Percentiles rank a stretch among this genome's conserved stretches.
Conservation (phyloP, 2,329 filamentous ascomycete genomes). For the Phialophora expanda region DNA sequence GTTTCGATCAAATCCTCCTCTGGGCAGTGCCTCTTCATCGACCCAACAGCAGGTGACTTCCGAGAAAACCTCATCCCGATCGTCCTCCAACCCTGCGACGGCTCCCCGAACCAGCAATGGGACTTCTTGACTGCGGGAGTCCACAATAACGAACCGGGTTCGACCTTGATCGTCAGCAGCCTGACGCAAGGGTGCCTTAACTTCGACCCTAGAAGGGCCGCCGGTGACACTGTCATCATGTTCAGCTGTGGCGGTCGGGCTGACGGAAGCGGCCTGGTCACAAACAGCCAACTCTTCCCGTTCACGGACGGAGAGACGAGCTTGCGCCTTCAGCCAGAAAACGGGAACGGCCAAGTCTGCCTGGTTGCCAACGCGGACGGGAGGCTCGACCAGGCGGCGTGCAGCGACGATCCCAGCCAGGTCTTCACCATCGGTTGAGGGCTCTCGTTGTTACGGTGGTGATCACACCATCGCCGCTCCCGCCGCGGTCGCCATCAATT, state of each 20-base stretch:
- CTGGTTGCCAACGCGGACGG: constrained; percentile 20
- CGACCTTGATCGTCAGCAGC: constrained; percentile 25
- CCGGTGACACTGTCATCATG: constrained; percentile 29
- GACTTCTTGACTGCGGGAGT: constrained; percentile 26
- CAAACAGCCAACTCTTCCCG: constrained; percentile 26
- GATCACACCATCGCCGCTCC: not conserved
- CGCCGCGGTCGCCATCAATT: too few species aligned
- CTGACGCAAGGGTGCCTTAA: constrained; percentile 30
- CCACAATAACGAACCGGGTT: constrained; percentile 27
- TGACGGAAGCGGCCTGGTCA: constrained; percentile 26
- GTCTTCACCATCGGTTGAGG: constrained; percentile 23
- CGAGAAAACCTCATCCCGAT: constrained; percentile 31
- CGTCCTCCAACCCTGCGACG: constrained; percentile 24
- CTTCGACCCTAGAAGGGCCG: constrained; percentile 26
- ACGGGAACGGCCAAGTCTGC: constrained; percentile 23
- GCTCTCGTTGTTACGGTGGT: not conserved
- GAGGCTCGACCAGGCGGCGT: constrained; percentile 26
- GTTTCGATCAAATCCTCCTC: constrained; percentile 27
- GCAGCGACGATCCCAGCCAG: constrained; percentile 23
- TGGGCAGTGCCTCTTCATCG: constrained; percentile 27
- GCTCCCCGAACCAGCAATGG: constrained; percentile 19
- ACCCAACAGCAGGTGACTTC: constrained; percentile 28
- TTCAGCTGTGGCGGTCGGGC: constrained; percentile 31
- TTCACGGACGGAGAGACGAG: constrained; percentile 23
- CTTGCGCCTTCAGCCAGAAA: constrained; percentile 25